phyloP scores from a whole-genome alignment of 2,329 filamentous ascomycete genomes.

The Parafenestella ontariensis region DNA sequence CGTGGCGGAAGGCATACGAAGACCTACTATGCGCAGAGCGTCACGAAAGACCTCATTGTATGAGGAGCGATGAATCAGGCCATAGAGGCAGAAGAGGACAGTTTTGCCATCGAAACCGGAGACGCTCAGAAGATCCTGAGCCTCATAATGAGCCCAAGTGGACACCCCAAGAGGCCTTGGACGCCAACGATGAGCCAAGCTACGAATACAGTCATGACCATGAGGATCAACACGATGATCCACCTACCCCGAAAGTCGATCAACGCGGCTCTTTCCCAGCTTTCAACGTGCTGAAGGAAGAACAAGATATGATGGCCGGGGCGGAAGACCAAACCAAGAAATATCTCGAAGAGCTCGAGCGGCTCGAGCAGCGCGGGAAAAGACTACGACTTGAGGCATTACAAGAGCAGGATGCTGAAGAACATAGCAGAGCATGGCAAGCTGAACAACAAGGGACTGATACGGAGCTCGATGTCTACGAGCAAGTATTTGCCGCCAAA shows the following conservation, averaged over 20 bases:
- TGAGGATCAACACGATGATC: constrained; percentile 44
- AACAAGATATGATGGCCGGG: background rate
- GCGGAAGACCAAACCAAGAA: background rate
- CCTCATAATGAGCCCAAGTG: background rate
- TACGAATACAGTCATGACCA: constrained; percentile 45
- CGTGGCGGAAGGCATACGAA: constrained; percentile 66
- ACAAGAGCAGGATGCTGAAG: background rate
- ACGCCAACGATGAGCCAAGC: constrained; percentile 36
- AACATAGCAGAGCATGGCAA: background rate
- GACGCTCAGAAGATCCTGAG: background rate
- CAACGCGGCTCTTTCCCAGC: constrained; percentile 10
- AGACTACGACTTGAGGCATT: background rate
- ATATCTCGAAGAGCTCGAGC: too few relatives aligned
- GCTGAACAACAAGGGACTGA: background rate
- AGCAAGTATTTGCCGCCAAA: constrained; percentile 47
- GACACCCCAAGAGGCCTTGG: background rate
- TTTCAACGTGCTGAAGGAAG: background rate
- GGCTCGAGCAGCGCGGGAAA: too few relatives aligned
- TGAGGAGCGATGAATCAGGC: constrained; percentile 2
- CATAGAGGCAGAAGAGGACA: constrained; percentile 10
- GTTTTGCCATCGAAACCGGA: background rate
- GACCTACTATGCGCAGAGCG: constrained; percentile 59
- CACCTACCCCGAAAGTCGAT: constrained; percentile 34
- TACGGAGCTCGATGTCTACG: constrained; percentile 63
- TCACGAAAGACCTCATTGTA: constrained; percentile 9